These are phyloP conservation scores for Nevesoporus exiguus DNA, from an alignment of 768 basidiomycete species.

Conservation along the genomic window DNA sequence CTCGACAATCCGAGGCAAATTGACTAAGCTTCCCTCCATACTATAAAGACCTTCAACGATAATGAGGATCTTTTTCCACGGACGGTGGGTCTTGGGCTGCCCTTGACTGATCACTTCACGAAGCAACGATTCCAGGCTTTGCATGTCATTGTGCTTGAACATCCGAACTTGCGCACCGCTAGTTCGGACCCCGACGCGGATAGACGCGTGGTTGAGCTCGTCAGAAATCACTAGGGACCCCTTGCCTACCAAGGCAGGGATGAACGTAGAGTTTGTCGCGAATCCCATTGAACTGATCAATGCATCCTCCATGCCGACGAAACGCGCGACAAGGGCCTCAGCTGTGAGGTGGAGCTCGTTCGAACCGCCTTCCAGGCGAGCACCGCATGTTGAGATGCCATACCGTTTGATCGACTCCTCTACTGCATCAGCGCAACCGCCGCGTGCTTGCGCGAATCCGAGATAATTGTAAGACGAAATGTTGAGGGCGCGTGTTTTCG, in stretches of 20 bases:
- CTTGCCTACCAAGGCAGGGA: constrained; percentile 87
- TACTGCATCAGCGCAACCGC: constrained; percentile 92
- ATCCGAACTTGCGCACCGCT: constrained; percentile 86
- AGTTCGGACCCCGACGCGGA: constrained; percentile 86
- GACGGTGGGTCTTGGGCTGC: constrained; percentile 95
- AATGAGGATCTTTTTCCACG: constrained; percentile 97
- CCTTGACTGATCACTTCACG: constrained; percentile 94
- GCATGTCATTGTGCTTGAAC: constrained; percentile 98
- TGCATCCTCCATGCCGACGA: constrained; percentile 87
- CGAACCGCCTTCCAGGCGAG: constrained; percentile 82
- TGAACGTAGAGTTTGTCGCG: constrained; percentile 89
- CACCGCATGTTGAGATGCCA: constrained; percentile 73
- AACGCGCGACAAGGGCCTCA: constrained; percentile 86
- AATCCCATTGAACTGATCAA: constrained; percentile 96
- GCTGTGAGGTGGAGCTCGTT: constrained; percentile 76
- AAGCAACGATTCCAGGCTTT: constrained; percentile 71
- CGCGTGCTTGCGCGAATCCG: constrained; percentile 91
- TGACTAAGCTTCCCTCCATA: constrained; percentile 96
- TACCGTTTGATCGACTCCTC: constrained; percentile 80
- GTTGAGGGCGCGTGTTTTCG: constrained; percentile 84
- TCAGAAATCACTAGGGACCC: constrained; percentile 96
- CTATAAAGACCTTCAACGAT: constrained; percentile 95
- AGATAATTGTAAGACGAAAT: constrained; percentile 99
- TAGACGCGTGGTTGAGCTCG: constrained; percentile 94
- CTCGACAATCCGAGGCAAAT: constrained; percentile 78